A percentile compares a stretch with the other conserved stretches of the same genome.
Conservation (phyloP, 164 flowering plant species). For the Malania oleifera region DNA sequence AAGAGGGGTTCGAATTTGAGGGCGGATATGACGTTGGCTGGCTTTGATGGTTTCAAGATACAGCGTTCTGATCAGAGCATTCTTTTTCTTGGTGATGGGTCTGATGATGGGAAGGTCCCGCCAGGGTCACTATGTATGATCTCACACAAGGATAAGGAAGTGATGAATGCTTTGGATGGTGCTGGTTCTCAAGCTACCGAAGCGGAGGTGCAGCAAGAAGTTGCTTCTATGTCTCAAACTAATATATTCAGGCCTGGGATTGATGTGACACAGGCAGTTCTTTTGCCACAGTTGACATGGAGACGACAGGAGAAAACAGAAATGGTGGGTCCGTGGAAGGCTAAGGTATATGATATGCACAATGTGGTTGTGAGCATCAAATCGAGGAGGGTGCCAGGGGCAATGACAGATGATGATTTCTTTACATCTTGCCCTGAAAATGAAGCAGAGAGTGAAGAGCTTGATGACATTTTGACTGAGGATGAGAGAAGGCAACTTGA, state of each 20-base stretch:
- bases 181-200: constrained; percentile 73
- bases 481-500: constrained; percentile 87
- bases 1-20: constrained; percentile 81
- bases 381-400: constrained; percentile 86
- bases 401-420: constrained; percentile 77
- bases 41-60: constrained; percentile 82
- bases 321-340: constrained; percentile 73
- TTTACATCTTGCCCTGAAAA: constrained; percentile 55
- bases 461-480: constrained; percentile 61
- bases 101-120: constrained; percentile 74
- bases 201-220: constrained; percentile 71
- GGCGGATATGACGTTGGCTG: constrained; percentile 92
- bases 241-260: constrained; percentile 89
- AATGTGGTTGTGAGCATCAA: constrained; percentile 85
- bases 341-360: constrained; percentile 88
- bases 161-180: constrained; percentile 86
- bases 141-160: constrained; percentile 76
- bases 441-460: constrained; percentile 61
- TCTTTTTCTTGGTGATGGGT: constrained; percentile 86
- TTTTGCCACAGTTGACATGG: constrained; percentile 81
- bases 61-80: constrained; percentile 85
- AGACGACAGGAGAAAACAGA: constrained; percentile 80
- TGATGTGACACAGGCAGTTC: constrained; percentile 87
- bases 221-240: constrained; percentile 80
- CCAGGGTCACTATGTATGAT: constrained; percentile 74